Evolutionary conservation across 2,329 filamentous ascomycete genomes (phyloP).

Genomic region (Venturia asperata): DNA sequence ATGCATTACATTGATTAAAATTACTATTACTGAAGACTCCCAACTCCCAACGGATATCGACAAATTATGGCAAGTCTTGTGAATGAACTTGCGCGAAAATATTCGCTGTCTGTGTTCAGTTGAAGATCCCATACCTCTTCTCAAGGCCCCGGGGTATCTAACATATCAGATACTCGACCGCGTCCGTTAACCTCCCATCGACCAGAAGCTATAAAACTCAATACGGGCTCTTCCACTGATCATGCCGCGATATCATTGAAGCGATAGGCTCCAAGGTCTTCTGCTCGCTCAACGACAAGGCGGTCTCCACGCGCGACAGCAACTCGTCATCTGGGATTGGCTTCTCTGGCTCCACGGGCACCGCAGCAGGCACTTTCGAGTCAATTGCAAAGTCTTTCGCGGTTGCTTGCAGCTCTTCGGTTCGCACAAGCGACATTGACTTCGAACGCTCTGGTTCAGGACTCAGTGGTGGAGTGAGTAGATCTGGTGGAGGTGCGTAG

Average conservation of each 20-base stretch:
- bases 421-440: constrained; percentile 7
- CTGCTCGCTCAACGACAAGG: background rate
- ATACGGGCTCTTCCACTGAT: constrained; percentile 14
- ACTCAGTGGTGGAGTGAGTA: constrained; percentile 14
- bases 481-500: background rate
- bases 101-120: too few species aligned
- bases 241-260: constrained; percentile 18
- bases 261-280: constrained; percentile 12
- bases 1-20: too few species aligned
- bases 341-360: background rate
- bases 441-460: constrained; percentile 18
- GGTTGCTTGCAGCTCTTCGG: background rate
- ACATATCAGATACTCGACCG: too few species aligned
- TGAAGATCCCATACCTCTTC: too few species aligned
- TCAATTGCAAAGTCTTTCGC: background rate
- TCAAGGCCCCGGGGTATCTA: too few species aligned
- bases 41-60: too few species aligned
- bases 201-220: background rate
- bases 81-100: too few species aligned
- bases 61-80: too few species aligned
- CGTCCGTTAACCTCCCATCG: background rate
- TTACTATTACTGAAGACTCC: too few species aligned
- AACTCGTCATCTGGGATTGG: background rate
- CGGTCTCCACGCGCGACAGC: constrained; percentile 9
- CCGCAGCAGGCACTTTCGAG: constrained; percentile 1